Base-by-base conservation (phyloP, 2,329 filamentous ascomycete species). In the Colletotrichum lentis region DNA sequence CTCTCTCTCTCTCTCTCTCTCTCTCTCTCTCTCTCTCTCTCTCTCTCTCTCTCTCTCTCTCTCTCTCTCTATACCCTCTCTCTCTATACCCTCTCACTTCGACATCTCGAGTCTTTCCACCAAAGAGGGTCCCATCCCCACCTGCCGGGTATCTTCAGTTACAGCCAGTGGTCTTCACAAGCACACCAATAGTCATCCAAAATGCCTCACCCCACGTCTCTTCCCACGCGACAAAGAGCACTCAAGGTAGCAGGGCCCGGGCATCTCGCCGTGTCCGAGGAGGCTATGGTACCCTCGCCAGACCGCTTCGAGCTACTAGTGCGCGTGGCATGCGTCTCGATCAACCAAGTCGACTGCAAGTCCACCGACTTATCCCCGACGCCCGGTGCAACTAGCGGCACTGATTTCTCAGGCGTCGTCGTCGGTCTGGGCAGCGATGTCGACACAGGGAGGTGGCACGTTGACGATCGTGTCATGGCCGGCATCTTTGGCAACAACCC, bases 271-370 rank as follows among this genome's bases (percentile, higher is more conserved):
- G n/a, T 57, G 35, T 16, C 18, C 35, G 12, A 57, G 5, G 54
- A 57, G 20, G 18, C 35, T 12, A 8, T 14, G 12, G 31, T 57
- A 43, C 41, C 37, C 4, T 31, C 12, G 6, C 11, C 20, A 16
- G 12, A 24, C n/a, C n/a, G 20, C 14, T 3, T 7, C 20, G 37
- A 57, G 37, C 12, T 57, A 10, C 46, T 49, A 14, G 44, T 60
- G 11, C 55, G 39, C 14, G 63, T 66, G 22, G 44, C 27, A 8
- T 41, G 37, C 46, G 70, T 73, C 2, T 64, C 69, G 2, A 67
- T 73, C 52, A 71, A 72, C 20, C 71, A 62, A 6, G 70, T 71
- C 44, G 71, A 73, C 47, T 66, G 70, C 52, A 73, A 73, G 44
- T 66, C 70, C 6, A 64, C 67, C 24, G 71, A 73, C 55, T 65